These are phyloP conservation scores for Tetrahymena borealis DNA, from an alignment of 73 alveolate species.

Conservation along the genomic window DNA sequence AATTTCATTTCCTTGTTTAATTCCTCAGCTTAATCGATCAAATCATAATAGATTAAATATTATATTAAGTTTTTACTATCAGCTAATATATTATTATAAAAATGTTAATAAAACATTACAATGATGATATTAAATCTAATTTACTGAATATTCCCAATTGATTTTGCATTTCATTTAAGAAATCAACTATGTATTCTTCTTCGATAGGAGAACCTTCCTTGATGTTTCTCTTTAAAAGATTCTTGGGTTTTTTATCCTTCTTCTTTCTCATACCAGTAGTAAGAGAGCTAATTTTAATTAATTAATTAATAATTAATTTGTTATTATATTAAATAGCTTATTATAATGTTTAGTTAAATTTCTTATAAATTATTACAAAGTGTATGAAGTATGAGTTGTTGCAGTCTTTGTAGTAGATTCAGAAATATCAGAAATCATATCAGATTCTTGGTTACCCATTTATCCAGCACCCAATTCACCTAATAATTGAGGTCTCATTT, in stretches of 20 bases:
- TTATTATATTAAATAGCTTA: too few species aligned
- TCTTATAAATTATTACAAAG: background rate
- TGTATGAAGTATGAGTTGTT: background rate
- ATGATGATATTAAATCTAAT: background rate
- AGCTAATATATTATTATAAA: background rate
- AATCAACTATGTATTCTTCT: conserved; percentile 34
- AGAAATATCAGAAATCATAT: background rate
- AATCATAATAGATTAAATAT: conserved; percentile 24
- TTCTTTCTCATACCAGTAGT: conserved; percentile 43
- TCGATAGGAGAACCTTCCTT: conserved; percentile 42
- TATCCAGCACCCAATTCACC: background rate
- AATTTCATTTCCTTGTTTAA: conserved; percentile 3
- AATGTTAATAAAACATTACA: background rate
- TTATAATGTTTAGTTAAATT: too few species aligned
- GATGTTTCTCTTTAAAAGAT: conserved; percentile 21
- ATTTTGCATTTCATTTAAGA: conserved; percentile 8
- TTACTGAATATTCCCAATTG: conserved; percentile 3
- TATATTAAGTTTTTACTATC: conserved; percentile 4
- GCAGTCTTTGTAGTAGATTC: background rate
- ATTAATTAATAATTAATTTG: background rate
- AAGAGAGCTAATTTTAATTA: conserved; percentile 1
- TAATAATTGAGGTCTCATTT: background rate
- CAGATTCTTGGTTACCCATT: background rate
- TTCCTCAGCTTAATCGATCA: conserved; percentile 7
- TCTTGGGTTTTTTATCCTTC: conserved; percentile 14